Evolutionary conservation across 805 yeast species (phyloP), one percentile per base, ranked within the genome.

Genomic region (Brettanomyces nanus): DNA sequence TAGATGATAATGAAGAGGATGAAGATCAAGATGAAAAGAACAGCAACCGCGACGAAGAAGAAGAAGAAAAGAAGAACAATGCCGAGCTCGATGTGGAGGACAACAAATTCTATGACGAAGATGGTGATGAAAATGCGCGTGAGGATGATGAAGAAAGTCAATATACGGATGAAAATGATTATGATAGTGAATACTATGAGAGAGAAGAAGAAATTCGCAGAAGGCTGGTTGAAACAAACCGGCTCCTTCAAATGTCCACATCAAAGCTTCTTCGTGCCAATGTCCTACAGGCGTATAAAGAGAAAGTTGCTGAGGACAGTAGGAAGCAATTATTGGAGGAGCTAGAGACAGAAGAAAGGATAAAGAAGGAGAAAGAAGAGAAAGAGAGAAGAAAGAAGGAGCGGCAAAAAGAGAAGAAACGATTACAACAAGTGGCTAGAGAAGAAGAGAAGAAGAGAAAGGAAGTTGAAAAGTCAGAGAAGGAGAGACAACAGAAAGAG

Each of bases 181-280:
- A 48, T 2, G 46, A 45, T 3, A 48, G 45, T 5, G 40, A 54
- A 33, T 39, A 52, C 38, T 38, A 58, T 4, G 69, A 62, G 3
- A 66, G 59, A 9, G 71, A 64, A n/a, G 65, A 52, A 55, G 76
- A 70, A 43, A 80, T 78, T 37, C 81, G 75, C 42, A 63, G 68
- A 55, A 69, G 87, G 36, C 61, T 84, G 51, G 80, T 76, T 49
- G 95, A 87, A 59, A 80, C 90, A 10, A 80, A 89, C 28, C 76
- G 82, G 19, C 71, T 85, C 68, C 71, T 89, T 44, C 86, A 85
- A 49, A 68, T 84, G 37, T 82, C 86, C 39, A 84, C 89, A 1
- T 80, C 92, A 4, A 76, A 85, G 37, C 67, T 85, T 53, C 71
- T 89, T 48, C 85, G 83, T 51, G 78, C 75, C 46, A 71, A 86